A percentile compares a stretch with the other conserved stretches of the same genome.
These are phyloP conservation scores for Spiraea crenata DNA, from an alignment of 331 rosid species.

Conservation along the genomic window DNA sequence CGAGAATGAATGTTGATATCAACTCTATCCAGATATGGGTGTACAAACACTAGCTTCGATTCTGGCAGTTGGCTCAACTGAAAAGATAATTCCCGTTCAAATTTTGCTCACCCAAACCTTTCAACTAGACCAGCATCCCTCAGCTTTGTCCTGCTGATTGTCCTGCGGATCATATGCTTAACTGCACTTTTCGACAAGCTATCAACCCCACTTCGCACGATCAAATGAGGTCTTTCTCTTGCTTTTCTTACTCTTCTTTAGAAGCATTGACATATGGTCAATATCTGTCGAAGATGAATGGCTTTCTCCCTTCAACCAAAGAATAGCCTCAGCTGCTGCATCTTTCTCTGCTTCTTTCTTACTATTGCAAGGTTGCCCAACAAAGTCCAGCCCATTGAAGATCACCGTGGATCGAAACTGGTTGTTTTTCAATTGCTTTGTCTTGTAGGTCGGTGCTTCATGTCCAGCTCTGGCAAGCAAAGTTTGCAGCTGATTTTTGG, in stretches of 20 bases:
- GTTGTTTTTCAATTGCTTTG: conserved; percentile 61
- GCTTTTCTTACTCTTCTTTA: conserved; percentile 55
- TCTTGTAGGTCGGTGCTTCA: conserved; percentile 70
- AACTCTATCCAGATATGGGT: conserved; percentile 30
- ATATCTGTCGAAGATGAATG: conserved; percentile 44
- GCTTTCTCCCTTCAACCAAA: conserved; percentile 76
- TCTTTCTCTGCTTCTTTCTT: conserved; percentile 82
- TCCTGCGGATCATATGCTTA: neutral
- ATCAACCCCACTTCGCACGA: conserved; percentile 59
- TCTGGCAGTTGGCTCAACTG: neutral
- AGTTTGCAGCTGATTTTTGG: conserved; percentile 66
- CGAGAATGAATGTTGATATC: conserved; percentile 8
- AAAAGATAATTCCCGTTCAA: neutral
- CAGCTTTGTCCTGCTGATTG: neutral
- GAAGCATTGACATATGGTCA: conserved; percentile 58
- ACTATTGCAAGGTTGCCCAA: conserved; percentile 60
- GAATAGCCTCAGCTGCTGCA: conserved; percentile 83
- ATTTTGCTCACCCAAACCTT: neutral
- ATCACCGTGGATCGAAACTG: conserved; percentile 75
- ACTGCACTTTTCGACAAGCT: neutral
- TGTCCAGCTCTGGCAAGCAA: conserved; percentile 79
- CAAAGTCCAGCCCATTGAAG: conserved; percentile 82
- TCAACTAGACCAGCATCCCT: conserved; percentile 19
- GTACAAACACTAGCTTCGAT: neutral
- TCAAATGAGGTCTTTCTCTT: conserved; percentile 33